Base-by-base conservation (phyloP, 2,329 filamentous ascomycete genomes). In the Hymenoscyphus fraxineus region DNA sequence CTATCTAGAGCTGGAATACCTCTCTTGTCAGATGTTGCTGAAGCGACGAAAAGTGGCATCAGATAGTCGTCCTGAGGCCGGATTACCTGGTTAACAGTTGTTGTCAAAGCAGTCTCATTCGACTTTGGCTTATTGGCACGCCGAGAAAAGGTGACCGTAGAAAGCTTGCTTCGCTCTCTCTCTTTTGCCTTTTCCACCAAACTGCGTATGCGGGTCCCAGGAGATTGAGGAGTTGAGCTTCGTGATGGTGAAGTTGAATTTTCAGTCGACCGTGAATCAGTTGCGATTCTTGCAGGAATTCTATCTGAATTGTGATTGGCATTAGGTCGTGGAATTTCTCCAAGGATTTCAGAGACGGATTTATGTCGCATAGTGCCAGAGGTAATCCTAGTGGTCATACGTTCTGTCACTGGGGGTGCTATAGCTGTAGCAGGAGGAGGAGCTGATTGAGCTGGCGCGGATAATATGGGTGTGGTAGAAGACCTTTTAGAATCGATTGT, bases 131-230 rank as follows among this genome's bases (percentile, higher is more conserved):
- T 80, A 68, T 80, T 80, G 0, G 79, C 79, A 63, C 87, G 85
- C 72, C 91, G 92, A 2, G 90, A 88, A 74, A 96, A 95, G 0
- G 94, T 83, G 3, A 95, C 91, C 0, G 87, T 91, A 1, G 89
- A 92, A 15, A 89, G 80, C 70, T 89, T 89, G 67, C 82, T 86
- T 72, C 87, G 89, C 60, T 85, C 82, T 67, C 81, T 84, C 39
- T 84, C 81, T 69, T 84, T 86, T 47, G 67, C 68, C 58, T 72
- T 72, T 38, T 78, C 76, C 10, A 71, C 63, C 44, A 73, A 62
- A 60, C 61, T 70, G 55, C 67, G 71, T 27, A 69, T 51, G 59
- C 75, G 76, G 2, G 75, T 68, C 1, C 73, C 73, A 3, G 80
- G 79, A 15, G 80, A 82, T 67, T 77, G 80, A 62, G 77, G 79